Evolutionary conservation across 805 yeast species (phyloP), one percentile per base, ranked within the genome.

Genomic region (Schwanniomyces yamadae): DNA sequence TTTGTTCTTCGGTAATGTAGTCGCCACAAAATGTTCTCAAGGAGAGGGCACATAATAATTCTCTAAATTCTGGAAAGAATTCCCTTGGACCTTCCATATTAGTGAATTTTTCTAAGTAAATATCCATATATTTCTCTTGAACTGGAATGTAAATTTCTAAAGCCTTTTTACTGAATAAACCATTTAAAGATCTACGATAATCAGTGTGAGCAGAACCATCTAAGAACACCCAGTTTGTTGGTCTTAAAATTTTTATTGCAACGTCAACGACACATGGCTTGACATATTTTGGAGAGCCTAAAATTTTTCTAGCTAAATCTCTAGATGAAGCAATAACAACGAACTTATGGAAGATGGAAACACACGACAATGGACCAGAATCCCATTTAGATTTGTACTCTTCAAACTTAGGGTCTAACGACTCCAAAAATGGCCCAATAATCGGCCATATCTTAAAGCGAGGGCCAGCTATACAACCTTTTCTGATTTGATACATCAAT

Each of bases 251-350:
- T 66, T 93, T 93, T 45, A 82, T 74, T 14, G 99, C 99, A 36
- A 89, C 98, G 59, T 93, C 99, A 46, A 93, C 99, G 42, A 93
- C 96, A 69, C 99, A 93, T 5, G 99, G 99, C 63, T 89, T 89
- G 43, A 89, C 97, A 55, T 75, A 93, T 31, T 78, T 74, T 25
- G 96, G 95, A 13, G 95, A 80, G 55, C 78, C 82, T 52, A 91
- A 73, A 42, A 89, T 79, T 54, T 90, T 90, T 59, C 97, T 79
- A 20, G 96, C 84, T 42, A 90, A 70, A 50, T 89, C 96, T 56
- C 96, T 80, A 18, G 82, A 73, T 9, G 93, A 81, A 6, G 96
- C 96, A 61, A 91, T 87, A 33, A 93, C 95, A 27, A 93, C 99
- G 55, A 91, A 91, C 68, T 93, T 93, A 72, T 93, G 99, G 75